Evolutionary conservation across 2,329 filamentous ascomycete species (phyloP), one percentile per base, ranked within the genome.

Genomic region (Aspergillus terreus): DNA sequence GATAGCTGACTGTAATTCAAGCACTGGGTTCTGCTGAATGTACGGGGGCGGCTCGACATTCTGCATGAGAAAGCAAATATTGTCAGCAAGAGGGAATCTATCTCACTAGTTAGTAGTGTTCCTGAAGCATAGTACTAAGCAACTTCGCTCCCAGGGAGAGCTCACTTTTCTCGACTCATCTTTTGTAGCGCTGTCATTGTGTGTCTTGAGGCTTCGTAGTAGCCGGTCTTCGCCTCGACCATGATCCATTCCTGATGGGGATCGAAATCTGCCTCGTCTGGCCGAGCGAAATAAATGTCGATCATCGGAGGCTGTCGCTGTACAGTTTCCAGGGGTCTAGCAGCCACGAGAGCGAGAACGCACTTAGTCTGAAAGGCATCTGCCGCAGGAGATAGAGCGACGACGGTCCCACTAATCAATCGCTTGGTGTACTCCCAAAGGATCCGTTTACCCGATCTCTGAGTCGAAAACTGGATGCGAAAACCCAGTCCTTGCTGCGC

Each of bases 201-300:
- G 64, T 95, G 83, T 0, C 88, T 80, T 35, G 82, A 78, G 0
- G 88, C 83, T 67, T 96, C 92, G 56, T 83, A 96, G 64, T 91
- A 95, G 1, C 87, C 85, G 0, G 71, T 69, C 3, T 85, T 80
- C 1, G 87, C 80, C 63, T 96, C 90, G 0, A 96, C 73, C 88
- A 96, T 95, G 10, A 92, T 70, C 67, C 85, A 85, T 59, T 87
- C 83, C 32, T 80, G 69, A 14, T 80, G 78, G 0, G 90, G 84
- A 61, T 96, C 87, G 45, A 95, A 76, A 17, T 82, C 75, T 0
- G 84, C 74, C 21, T 91, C 81, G 2, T 82, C 72, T 0, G 76
- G 62, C 6, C 79, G 69, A 0, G 82, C 80, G 73, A 90, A 92
- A 62, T 86, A 86, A 0, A 96, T 74, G 58, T 96, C 90, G 14